phyloP scores from a whole-genome alignment of 129 eudicot genomes.

The Oenanthe sinensis region DNA sequence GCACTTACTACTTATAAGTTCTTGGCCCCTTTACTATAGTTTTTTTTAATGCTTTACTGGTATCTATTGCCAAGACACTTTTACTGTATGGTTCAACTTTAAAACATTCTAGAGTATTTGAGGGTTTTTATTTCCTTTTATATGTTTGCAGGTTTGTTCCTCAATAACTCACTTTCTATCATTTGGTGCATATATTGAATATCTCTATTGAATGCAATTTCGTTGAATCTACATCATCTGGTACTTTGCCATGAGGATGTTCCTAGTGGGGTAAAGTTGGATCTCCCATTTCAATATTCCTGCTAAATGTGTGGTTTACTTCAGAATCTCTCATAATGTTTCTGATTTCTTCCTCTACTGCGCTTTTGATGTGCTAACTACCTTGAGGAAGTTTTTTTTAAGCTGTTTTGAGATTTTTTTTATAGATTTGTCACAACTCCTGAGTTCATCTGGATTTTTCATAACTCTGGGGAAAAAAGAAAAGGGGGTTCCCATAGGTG shows the following conservation, averaged over 20 bases:
- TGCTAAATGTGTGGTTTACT: background rate
- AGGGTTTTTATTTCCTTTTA: background rate
- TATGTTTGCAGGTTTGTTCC: background rate
- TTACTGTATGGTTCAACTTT: background rate
- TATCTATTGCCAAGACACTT: background rate
- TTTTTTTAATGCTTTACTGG: background rate
- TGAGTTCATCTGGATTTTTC: background rate
- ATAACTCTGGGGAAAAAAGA: background rate
- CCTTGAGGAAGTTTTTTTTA: background rate
- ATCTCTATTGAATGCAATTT: background rate
- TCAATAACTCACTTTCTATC: background rate
- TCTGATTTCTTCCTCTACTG: background rate
- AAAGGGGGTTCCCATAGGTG: background rate
- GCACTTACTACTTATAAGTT: background rate
- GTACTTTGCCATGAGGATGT: background rate
- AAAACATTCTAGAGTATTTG: background rate
- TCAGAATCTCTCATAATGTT: background rate
- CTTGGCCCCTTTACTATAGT: background rate
- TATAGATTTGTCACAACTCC: background rate
- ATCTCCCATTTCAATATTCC: background rate
- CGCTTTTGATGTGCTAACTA: background rate
- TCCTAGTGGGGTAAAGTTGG: background rate
- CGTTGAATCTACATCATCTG: background rate
- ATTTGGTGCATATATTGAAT: background rate
- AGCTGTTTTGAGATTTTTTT: background rate